Conservation (phyloP, 805 yeast species). For the Nakazawaea peltata region DNA sequence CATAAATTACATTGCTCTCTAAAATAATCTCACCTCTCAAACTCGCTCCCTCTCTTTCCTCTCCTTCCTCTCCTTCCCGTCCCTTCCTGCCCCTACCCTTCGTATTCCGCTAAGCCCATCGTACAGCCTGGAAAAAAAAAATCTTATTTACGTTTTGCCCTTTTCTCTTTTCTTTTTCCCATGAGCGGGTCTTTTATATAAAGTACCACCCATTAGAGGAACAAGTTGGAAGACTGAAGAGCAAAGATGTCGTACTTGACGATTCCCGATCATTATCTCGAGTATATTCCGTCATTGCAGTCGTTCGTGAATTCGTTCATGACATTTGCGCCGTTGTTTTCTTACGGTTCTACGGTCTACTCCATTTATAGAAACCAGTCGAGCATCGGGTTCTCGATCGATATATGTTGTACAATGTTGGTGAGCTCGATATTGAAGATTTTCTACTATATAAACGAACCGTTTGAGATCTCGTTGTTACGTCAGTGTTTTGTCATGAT, state of each 20-base stretch:
- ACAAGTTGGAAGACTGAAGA: too few relatives aligned
- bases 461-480: constrained; percentile 72
- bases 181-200: too few relatives aligned
- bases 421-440: constrained; percentile 68
- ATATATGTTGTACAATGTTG: constrained; percentile 87
- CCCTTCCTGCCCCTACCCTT: too few relatives aligned
- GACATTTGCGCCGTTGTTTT: constrained; percentile 75
- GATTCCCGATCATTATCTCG: constrained; percentile 9
- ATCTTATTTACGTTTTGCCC: too few relatives aligned
- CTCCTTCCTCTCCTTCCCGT: background rate
- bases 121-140: too few relatives aligned
- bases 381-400: constrained; percentile 80
- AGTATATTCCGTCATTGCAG: constrained; percentile 30
- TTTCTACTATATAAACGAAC: constrained; percentile 68
- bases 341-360: constrained; percentile 78
- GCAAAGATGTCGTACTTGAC: constrained; percentile 9
- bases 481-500: constrained; percentile 83
- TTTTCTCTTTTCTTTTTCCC: background rate
- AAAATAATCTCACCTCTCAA: background rate
- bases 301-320: constrained; percentile 56
- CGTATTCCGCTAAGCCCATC: too few relatives aligned
- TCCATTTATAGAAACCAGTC: constrained; percentile 57
- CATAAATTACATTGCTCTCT: too few relatives aligned
- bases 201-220: too few relatives aligned
- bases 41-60: background rate